phyloP scores from a whole-genome alignment of 129 eudicot species.

The Centella asiatica region DNA sequence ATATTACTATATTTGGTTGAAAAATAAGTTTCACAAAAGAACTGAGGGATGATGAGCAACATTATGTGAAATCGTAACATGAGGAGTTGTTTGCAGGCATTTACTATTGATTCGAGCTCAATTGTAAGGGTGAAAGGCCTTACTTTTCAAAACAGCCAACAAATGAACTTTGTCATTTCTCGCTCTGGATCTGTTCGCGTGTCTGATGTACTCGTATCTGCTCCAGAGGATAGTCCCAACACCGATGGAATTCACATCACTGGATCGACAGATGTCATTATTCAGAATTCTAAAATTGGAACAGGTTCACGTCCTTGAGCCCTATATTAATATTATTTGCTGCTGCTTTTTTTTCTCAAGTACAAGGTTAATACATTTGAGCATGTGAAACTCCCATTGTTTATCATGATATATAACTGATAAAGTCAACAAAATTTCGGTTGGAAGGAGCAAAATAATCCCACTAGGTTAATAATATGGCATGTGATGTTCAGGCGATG shows the following conservation, averaged over 20 bases:
- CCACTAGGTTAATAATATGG: neutral
- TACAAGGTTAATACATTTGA: neutral
- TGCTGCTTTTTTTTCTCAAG: neutral
- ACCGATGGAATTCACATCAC: slow-evolving; percentile 96
- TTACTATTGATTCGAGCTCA: slow-evolving; percentile 75
- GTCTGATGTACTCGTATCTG: slow-evolving; percentile 43
- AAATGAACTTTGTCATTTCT: slow-evolving; percentile 85
- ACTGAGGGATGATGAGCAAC: too few relatives aligned
- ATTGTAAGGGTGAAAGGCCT: slow-evolving; percentile 72
- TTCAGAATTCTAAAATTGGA: slow-evolving; percentile 79
- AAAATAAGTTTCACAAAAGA: neutral
- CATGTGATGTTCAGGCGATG: slow-evolving; percentile 60
- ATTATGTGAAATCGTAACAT: slow-evolving; percentile 7
- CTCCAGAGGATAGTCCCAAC: slow-evolving; percentile 99
- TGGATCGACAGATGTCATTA: slow-evolving; percentile 65
- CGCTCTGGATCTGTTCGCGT: slow-evolving; percentile 69
- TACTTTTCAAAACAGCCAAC: slow-evolving; percentile 78
- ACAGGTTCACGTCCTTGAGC: slow-evolving; percentile 86
- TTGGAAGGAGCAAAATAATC: neutral
- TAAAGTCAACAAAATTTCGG: neutral
- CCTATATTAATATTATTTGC: too few relatives aligned
- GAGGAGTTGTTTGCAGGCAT: slow-evolving; percentile 48
- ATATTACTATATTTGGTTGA: too few relatives aligned
- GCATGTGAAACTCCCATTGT: neutral
- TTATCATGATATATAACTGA: neutral